phyloP scores from a whole-genome alignment of 768 basidiomycete genomes.

The Holtermannia corniformis region DNA sequence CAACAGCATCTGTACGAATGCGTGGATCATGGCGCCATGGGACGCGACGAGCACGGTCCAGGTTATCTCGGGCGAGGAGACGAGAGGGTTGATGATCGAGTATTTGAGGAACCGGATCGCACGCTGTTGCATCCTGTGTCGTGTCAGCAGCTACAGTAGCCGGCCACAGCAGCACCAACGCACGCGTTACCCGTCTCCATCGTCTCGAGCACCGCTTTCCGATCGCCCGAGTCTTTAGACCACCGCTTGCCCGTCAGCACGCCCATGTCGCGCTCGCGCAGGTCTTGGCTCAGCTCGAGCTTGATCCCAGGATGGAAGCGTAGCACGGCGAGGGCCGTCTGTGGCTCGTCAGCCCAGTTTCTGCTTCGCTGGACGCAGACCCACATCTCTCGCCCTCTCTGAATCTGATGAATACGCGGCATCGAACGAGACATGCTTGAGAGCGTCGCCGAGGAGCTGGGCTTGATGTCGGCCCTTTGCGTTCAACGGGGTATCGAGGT shows the following conservation, averaged over 20 bases:
- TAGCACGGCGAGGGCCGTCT: neutral
- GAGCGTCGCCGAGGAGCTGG: slow-evolving; percentile 9
- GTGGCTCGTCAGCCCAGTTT: neutral
- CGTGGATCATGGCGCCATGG: neutral
- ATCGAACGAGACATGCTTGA: slow-evolving; percentile 50
- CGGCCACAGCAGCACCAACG: no score
- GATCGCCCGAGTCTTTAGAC: neutral
- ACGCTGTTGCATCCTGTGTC: no score
- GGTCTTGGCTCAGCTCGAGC: neutral
- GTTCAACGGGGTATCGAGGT: slow-evolving; percentile 36
- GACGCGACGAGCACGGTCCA: neutral
- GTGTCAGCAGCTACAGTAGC: no score
- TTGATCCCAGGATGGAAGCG: neutral
- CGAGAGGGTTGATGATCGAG: no score
- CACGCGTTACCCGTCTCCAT: neutral
- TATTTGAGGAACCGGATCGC: no score
- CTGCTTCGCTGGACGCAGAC: neutral
- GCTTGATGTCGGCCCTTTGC: slow-evolving; percentile 30
- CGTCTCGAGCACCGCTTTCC: neutral
- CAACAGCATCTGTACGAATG: neutral
- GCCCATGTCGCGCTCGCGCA: neutral
- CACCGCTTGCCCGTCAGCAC: neutral
- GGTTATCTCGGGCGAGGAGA: no score
- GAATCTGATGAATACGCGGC: slow-evolving; percentile 65
- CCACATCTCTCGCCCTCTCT: slow-evolving; percentile 56